These are phyloP conservation scores for Saturnispora saitoi DNA, from an alignment of 805 yeast genomes.

Conservation along the genomic window DNA sequence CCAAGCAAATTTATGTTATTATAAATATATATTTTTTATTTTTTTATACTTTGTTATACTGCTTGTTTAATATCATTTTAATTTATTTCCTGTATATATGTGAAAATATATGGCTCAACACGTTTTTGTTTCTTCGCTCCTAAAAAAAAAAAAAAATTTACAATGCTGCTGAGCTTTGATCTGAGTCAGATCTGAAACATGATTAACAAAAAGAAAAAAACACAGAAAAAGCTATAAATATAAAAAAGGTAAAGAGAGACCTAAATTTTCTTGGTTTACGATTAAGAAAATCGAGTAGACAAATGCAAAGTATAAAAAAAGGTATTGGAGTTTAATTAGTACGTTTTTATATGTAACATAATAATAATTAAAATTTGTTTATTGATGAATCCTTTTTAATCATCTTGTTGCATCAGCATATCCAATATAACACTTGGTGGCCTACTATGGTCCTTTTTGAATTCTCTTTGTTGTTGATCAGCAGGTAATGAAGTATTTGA, in stretches of 20 bases:
- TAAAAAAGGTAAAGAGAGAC: background rate
- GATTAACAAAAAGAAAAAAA: no score
- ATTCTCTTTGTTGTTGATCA: background rate
- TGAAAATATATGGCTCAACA: background rate
- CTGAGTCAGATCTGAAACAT: no score
- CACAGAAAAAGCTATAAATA: background rate
- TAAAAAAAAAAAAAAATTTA: background rate
- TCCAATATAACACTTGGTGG: constrained; percentile 36
- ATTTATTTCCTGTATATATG: background rate
- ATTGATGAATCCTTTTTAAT: background rate
- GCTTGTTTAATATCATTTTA: background rate
- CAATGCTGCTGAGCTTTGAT: no score
- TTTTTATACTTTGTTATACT: background rate
- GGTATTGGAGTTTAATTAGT: no score
- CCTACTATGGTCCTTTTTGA: constrained; percentile 15
- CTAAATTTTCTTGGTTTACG: no score
- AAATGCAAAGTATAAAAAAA: background rate
- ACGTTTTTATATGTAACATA: no score
- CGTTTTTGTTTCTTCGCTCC: background rate
- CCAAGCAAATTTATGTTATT: background rate
- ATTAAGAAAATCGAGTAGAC: background rate
- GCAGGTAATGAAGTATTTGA: background rate
- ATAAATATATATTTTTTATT: background rate
- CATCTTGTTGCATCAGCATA: constrained; percentile 18
- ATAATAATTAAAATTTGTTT: background rate